phyloP scores from a whole-genome alignment of 108 stramenopile species.

The Thalassiosira profunda region DNA sequence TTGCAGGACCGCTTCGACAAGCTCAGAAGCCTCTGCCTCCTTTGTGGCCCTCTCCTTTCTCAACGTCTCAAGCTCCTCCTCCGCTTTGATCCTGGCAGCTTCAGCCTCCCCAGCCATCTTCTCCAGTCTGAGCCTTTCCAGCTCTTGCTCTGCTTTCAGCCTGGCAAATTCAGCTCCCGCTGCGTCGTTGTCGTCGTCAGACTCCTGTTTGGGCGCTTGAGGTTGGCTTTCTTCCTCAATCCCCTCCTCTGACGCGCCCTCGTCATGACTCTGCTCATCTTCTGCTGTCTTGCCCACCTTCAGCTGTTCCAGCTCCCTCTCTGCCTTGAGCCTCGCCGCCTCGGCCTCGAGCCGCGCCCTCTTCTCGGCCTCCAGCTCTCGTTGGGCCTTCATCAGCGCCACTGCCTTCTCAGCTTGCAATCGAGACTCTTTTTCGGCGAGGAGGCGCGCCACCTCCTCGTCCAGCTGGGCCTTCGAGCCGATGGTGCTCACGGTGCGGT shows the following conservation, averaged over 20 bases:
- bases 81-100: neutral
- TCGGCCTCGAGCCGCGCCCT: conserved; percentile 19
- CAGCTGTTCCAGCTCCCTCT: conserved; percentile 14
- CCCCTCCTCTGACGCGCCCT: too few relatives aligned
- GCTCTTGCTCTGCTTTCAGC: too few relatives aligned
- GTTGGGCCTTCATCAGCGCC: conserved; percentile 39
- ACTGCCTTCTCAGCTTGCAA: conserved; percentile 41
- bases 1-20: too few relatives aligned
- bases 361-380: conserved; percentile 34
- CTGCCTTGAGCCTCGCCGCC: conserved; percentile 9
- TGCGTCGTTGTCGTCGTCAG: too few relatives aligned
- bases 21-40: too few relatives aligned
- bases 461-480: conserved; percentile 14
- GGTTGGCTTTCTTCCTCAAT: too few relatives aligned
- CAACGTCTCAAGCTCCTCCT: neutral
- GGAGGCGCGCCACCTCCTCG: conserved; percentile 36
- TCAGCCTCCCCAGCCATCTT: neutral
- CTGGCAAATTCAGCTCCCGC: too few relatives aligned
- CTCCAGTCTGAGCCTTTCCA: too few relatives aligned
- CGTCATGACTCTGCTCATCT: neutral
- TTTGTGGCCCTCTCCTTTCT: neutral
- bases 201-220: too few relatives aligned
- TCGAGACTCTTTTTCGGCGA: conserved; percentile 50
- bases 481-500: too few relatives aligned
- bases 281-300: neutral